Evolutionary conservation across 148 eudicot species (phyloP).

Genomic region (Fallopia convolvulus): DNA sequence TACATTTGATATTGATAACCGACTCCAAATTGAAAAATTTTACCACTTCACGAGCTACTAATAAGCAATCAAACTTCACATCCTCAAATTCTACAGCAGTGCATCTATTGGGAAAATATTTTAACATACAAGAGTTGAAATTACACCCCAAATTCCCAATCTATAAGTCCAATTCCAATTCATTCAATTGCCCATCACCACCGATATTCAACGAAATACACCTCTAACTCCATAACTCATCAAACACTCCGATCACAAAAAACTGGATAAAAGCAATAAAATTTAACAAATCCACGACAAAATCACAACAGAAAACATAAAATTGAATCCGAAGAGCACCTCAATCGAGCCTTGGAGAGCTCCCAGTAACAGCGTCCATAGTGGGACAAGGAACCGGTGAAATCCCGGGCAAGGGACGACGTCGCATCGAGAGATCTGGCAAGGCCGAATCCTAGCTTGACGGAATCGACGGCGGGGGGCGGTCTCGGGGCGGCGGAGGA

Average conservation of each 20-base stretch:
- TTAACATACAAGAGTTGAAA: not conserved
- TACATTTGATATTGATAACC: not conserved
- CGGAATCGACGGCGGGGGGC: slow-evolving; percentile 16
- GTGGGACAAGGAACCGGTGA: slow-evolving; percentile 35
- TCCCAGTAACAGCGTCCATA: slow-evolving; percentile 85
- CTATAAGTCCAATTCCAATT: not conserved
- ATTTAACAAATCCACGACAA: not conserved
- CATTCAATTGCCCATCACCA: not conserved
- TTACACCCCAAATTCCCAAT: not conserved
- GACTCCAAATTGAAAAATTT: not conserved
- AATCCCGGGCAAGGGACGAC: slow-evolving; percentile 31
- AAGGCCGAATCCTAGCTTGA: slow-evolving; percentile 23
- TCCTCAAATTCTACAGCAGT: not conserved
- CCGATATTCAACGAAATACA: not conserved
- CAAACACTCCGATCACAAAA: not conserved
- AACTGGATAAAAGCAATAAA: not conserved
- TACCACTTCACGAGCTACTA: not conserved
- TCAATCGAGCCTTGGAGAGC: slow-evolving; percentile 84
- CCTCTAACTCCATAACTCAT: not conserved
- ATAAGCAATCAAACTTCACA: not conserved
- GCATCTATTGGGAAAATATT: not conserved
- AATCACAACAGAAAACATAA: not conserved
- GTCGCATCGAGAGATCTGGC: slow-evolving; percentile 15
- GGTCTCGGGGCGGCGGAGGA: slow-evolving; percentile 16
- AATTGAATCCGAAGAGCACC: slow-evolving; percentile 25